phyloP scores from a whole-genome alignment of 805 yeast genomes.

The Myxozyma neglecta region DNA sequence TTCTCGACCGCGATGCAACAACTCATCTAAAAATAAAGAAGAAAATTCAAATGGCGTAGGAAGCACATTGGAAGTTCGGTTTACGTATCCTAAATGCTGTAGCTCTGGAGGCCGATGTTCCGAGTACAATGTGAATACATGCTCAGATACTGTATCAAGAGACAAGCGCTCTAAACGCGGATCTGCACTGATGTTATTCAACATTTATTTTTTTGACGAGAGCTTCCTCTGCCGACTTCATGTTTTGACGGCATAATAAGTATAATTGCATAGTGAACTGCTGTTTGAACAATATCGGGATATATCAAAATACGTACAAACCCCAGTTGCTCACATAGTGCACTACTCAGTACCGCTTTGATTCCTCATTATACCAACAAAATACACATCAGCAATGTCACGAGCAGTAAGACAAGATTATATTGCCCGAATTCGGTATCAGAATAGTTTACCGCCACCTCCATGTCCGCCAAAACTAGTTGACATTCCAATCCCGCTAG shows the following conservation, averaged over 20 bases:
- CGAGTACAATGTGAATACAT: constrained; percentile 14
- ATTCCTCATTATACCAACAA: not conserved
- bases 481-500: constrained; percentile 51
- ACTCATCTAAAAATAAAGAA: not conserved
- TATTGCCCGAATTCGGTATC: constrained; percentile 74
- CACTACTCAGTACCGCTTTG: not conserved
- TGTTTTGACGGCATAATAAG: not conserved
- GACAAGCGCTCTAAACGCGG: constrained; percentile 1
- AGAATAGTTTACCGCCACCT: constrained; percentile 89
- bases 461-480: constrained; percentile 85
- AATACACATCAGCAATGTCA: constrained; percentile 16
- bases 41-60: not conserved
- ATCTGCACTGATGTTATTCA: not conserved
- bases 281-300: too few species aligned
- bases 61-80: constrained; percentile 11
- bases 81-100: constrained; percentile 20
- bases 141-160: constrained; percentile 9
- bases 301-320: not conserved
- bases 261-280: not conserved
- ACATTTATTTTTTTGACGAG: not conserved
- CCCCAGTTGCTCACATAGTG: not conserved
- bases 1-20: not conserved
- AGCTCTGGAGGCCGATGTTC: constrained; percentile 9
- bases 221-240: not conserved
- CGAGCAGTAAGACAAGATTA: constrained; percentile 42